Evolutionary conservation across 2,329 filamentous ascomycete species (phyloP), one percentile per base, ranked within the genome.

Genomic region (Thelonectria discophora): DNA sequence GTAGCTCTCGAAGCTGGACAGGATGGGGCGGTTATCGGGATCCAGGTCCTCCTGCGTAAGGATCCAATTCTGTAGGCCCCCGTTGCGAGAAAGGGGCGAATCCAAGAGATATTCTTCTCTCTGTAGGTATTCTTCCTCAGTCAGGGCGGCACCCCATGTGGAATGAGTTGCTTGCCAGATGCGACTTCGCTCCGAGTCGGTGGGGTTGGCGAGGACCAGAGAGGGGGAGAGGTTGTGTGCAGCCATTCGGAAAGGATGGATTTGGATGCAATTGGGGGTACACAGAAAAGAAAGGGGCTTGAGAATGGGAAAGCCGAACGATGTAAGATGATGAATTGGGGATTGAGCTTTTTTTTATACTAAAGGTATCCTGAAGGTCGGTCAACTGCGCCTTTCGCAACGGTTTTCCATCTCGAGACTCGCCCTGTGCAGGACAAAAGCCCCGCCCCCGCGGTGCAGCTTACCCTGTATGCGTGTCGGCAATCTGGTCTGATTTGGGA

Each of bases 1-100:
- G 54, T 89, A 79, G 10, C 85, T 84, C 75, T 91, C 89, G 73
- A 88, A 90, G 27, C 84, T 86, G 3, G 87, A 86, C 20, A 90
- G 81, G 27, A 91, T 78, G 5, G 82, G 84, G 24, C 86, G 81
- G 17, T 76, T 66, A 24, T 79, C 73, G 0, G 79, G 77, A 2
- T 64, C 75, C 63, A 49, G 75, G 62, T 40, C 69, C 57, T 52
- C 67, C 58, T 85, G 79, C 4, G 87, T 88, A 30, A 91, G 81
- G 56, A 91, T 84, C 89, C 89, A 91, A 65, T 84, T 81, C 12
- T 82, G 82, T 63, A 90, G 79, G 40, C 88, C 87, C 40, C 84
- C 84, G 64, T 88, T 75, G 51, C 80, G 79, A 13, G 87, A 81
- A 17, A 91, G 79, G 7, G 88, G 84, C 0, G 87, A 81, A 2